Evolutionary conservation across 306 rosid genomes (phyloP), one percentile per base, ranked within the genome.

Genomic region (Arachis stenosperma): DNA sequence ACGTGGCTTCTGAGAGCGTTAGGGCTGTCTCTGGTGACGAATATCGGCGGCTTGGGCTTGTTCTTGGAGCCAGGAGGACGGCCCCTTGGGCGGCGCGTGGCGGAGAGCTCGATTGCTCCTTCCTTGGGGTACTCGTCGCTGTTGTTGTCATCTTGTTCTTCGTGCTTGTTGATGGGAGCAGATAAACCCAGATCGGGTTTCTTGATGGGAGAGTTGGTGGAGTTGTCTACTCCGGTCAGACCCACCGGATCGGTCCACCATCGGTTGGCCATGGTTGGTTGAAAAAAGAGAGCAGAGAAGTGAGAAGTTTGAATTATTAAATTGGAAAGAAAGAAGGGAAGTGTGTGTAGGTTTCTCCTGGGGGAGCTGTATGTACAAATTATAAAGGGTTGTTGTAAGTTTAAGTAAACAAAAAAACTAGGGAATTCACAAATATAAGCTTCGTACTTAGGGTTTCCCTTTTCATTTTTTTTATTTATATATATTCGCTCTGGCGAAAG

Each of bases 1-100:
- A 90, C 90, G 73, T 88, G 90, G 79, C 96, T 90, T 8, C 84
- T 76, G 37, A 90, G 88, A 4, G 86, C 88, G 75, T 88, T 86
- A 17, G 92, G 92, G 87, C 84, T 83, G 73, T 88, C 90, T 6
- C 86, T 57, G 2, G 96, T 86, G 3, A 88, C 84, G 11, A 84
- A 81, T 30, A 86, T 75, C 0, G 92, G 90, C 0, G 92, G 90
- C 37, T 83, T 90, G 0, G 96, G 92, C 77, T 87, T 90, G 83
- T 90, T 90, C 43, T 86, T 90, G 0, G 96, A 90, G 6, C 96
- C 96, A 0, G 88, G 67, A 0, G 96, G 96, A 0, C 92, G 86
- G 3, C 96, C 96, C 9, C 89, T 73, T 0, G 88, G 85, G 42
- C 83, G 67, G 17, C 96, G 81, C 2, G 72, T 79, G 1, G 70